phyloP scores from a whole-genome alignment of 805 yeast genomes.

The Wickerhamiella alocasiicola region DNA sequence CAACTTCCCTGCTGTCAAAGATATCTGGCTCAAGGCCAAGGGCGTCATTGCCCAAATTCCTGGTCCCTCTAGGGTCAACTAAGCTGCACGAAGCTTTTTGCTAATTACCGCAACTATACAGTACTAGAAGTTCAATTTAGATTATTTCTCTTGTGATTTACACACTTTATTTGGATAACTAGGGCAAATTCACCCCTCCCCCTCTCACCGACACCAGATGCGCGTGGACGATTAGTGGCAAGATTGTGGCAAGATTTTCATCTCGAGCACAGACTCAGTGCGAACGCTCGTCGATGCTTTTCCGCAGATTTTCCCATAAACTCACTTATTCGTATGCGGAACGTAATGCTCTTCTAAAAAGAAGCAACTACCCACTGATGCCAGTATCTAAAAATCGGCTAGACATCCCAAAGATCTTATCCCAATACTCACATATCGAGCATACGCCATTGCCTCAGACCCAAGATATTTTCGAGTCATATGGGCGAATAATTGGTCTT shows the following conservation, averaged over 20 bases:
- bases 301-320: constrained; percentile 7
- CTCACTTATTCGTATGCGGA: constrained; percentile 16
- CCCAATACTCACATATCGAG: not conserved
- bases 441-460: not conserved
- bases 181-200: too few relatives aligned
- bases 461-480: constrained; percentile 10
- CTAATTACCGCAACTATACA: too few relatives aligned
- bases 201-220: too few relatives aligned
- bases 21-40: constrained; percentile 40
- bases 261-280: not conserved
- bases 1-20: constrained; percentile 41
- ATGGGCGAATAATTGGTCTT: constrained; percentile 46
- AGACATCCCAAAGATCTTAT: not conserved
- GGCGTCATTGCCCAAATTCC: constrained; percentile 15
- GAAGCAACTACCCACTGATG: constrained; percentile 7
- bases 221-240: too few relatives aligned
- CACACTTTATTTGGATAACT: not conserved
- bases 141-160: too few relatives aligned
- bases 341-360: constrained; percentile 14
- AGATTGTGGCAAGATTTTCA: not conserved
- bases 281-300: too few relatives aligned
- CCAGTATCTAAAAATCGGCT: not conserved
- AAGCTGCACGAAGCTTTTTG: too few relatives aligned
- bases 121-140: too few relatives aligned
- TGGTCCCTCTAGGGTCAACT: constrained; percentile 11